phyloP scores from a whole-genome alignment of 805 yeast species.

The Ogataea zsoltii region DNA sequence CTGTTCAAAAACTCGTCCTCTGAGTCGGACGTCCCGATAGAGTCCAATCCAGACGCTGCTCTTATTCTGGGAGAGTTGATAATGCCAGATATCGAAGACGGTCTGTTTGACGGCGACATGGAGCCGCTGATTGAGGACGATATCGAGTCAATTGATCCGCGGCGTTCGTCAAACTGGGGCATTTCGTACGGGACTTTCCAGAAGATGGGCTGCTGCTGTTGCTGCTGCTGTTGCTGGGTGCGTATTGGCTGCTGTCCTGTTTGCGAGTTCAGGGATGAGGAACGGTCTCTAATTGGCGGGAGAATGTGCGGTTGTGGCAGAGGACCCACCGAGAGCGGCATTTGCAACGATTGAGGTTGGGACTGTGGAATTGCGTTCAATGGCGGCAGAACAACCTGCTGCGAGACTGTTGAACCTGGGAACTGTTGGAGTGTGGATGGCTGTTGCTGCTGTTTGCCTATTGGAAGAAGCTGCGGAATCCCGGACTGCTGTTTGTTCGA shows the following conservation, averaged over 20 bases:
- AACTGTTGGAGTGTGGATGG: slow-evolving; percentile 4
- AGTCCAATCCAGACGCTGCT: slow-evolving; percentile 23
- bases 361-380: slow-evolving; percentile 17
- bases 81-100: slow-evolving; percentile 23
- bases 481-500: slow-evolving; percentile 31
- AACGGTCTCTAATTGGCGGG: slow-evolving; percentile 26
- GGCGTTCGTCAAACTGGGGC: slow-evolving; percentile 36
- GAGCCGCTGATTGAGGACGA: slow-evolving; percentile 45
- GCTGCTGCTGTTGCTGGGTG: slow-evolving; percentile 5
- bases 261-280: slow-evolving; percentile 19
- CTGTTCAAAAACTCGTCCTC: slow-evolving; percentile 34
- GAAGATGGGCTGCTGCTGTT: slow-evolving; percentile 34
- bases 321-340: not conserved
- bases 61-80: slow-evolving; percentile 19
- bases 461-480: slow-evolving; percentile 14
- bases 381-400: slow-evolving; percentile 30
- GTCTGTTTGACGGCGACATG: slow-evolving; percentile 26
- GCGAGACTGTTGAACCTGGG: slow-evolving; percentile 7
- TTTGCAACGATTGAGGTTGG: slow-evolving; percentile 4
- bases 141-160: slow-evolving; percentile 52
- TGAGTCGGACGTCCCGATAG: slow-evolving; percentile 34
- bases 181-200: slow-evolving; percentile 66
- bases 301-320: slow-evolving; percentile 13
- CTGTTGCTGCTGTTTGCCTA: slow-evolving; percentile 14
- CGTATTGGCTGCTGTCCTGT: not conserved